phyloP scores from a whole-genome alignment of 78 protist genomes.

The Diacronema lutheri region DNA sequence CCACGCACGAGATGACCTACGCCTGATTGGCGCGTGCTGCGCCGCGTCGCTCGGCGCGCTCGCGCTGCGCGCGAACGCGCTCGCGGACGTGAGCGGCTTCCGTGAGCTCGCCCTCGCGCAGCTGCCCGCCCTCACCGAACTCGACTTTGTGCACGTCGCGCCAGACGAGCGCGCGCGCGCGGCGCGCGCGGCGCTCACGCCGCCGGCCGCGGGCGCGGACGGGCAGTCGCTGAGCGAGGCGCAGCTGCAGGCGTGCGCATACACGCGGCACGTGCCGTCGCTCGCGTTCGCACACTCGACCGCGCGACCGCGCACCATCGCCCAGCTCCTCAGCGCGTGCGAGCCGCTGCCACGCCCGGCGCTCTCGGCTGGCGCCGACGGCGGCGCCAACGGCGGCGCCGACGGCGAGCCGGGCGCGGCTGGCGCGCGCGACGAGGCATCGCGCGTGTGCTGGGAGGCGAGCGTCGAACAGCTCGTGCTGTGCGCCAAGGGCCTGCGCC shows the following conservation, averaged over 20 bases:
- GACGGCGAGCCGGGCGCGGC: too few relatives aligned
- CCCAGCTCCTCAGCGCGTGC: too few relatives aligned
- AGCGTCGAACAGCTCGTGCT: slow-evolving; percentile 9
- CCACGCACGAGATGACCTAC: slow-evolving; percentile 40
- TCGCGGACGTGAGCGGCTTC: slow-evolving; percentile 45
- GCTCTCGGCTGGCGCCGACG: not conserved
- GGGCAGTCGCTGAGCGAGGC: not conserved
- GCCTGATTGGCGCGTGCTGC: not conserved
- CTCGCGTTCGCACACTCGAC: too few relatives aligned
- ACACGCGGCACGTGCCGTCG: too few relatives aligned
- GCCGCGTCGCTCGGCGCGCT: not conserved
- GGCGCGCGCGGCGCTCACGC: too few relatives aligned
- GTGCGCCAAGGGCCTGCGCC: slow-evolving; percentile 8
- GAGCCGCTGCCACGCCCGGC: too few relatives aligned
- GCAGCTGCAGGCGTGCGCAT: too few relatives aligned
- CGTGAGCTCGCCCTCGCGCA: slow-evolving; percentile 25
- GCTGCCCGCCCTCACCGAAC: not conserved
- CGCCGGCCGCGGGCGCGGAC: not conserved
- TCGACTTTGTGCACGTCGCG: slow-evolving; percentile 25
- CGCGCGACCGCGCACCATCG: too few relatives aligned
- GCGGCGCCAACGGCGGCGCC: not conserved
- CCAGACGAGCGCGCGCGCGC: not conserved
- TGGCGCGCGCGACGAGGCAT: not conserved
- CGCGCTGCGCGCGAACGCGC: slow-evolving; percentile 40
- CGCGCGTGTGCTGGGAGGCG: too few relatives aligned